Base-by-base conservation (phyloP, 2,329 filamentous ascomycete genomes). In the Geoglossum cookeanum region DNA sequence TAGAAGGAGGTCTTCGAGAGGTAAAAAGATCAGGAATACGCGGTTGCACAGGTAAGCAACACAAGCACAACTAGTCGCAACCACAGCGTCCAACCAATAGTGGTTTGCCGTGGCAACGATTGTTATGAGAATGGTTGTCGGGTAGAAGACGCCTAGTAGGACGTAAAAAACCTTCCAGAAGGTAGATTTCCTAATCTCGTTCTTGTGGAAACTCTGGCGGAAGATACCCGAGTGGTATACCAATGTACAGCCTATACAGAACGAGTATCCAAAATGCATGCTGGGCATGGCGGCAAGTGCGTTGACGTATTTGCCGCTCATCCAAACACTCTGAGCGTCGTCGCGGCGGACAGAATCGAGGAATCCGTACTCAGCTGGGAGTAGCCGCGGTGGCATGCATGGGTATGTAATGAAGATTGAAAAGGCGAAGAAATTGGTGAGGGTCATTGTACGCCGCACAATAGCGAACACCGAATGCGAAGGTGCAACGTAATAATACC, bases 341-440 rank as follows among this genome's bases (percentile, higher is more conserved):
- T 72, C 72, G 60, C 71, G 72, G 60, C 80, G 78, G 11, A 83
- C 79, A 1, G 77, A 81, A 61, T 83, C 80, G 58, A 80, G 72
- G 62, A 83, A 83, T 3, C 77, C 77, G 58, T 73, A 82, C 60
- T 77, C 73, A 58, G 78, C 74, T 61, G 78, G 79, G 57, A 82
- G 71, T 55, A 82, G 70, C 9, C 79, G 73, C 56, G 79, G 79
- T 1, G 79, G 79, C 78, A 82, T 83, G 64, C 78, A 81, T 8
- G 80, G 80, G 70, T 77, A 83, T 29, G 78, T 67, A n/a, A 77
- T 78, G 64, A 83, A 83, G 59, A 79, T 72, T 60, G 77, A 62
- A 61, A 83, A 83, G 49, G 79, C 78, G 57, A 79, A 65, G 33
- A 81, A 70, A 61, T 83, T 83, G 62, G 77, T 78, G 62, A 81